These are phyloP conservation scores for Rhodotorula taiwanensis DNA, from an alignment of 768 basidiomycete species.

Conservation along the genomic window DNA sequence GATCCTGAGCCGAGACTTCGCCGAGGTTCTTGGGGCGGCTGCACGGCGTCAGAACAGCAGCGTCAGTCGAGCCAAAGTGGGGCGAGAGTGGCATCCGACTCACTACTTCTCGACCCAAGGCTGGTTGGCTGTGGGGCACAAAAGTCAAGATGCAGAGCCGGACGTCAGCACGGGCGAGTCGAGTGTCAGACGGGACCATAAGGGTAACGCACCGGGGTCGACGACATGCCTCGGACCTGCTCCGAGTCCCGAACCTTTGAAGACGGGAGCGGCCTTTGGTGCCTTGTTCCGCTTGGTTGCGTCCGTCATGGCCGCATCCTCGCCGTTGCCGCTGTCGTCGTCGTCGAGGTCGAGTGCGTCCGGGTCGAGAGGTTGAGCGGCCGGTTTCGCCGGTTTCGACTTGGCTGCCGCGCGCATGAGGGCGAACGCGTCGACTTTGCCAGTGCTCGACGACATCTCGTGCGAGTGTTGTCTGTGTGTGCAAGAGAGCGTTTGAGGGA, in stretches of 20 bases:
- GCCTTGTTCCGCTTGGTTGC: too few species aligned
- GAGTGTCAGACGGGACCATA: too few species aligned
- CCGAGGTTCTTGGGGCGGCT: conserved; percentile 97
- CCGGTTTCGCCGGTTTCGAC: neutral
- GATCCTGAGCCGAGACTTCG: conserved; percentile 94
- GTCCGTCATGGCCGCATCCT: too few species aligned
- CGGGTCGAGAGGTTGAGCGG: neutral
- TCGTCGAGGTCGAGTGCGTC: neutral
- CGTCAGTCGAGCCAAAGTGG: neutral
- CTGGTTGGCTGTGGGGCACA: conserved; percentile 42
- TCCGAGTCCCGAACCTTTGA: conserved; percentile 31
- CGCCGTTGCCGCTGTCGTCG: neutral
- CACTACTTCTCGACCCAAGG: conserved; percentile 99
- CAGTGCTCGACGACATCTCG: neutral
- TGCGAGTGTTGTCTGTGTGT: neutral
- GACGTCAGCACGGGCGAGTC: neutral
- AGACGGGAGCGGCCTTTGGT: neutral
- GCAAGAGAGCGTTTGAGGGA: neutral
- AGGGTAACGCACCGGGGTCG: conserved; percentile 47
- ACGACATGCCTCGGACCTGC: conserved; percentile 44
- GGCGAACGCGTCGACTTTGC: conserved; percentile 30
- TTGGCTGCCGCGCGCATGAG: conserved; percentile 11
- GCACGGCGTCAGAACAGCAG: neutral
- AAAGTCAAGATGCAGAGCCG: neutral
- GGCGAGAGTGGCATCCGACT: conserved; percentile 31